These are phyloP conservation scores for Euphorbia celastroides DNA, from an alignment of 441 rosid species.

Conservation along the genomic window DNA sequence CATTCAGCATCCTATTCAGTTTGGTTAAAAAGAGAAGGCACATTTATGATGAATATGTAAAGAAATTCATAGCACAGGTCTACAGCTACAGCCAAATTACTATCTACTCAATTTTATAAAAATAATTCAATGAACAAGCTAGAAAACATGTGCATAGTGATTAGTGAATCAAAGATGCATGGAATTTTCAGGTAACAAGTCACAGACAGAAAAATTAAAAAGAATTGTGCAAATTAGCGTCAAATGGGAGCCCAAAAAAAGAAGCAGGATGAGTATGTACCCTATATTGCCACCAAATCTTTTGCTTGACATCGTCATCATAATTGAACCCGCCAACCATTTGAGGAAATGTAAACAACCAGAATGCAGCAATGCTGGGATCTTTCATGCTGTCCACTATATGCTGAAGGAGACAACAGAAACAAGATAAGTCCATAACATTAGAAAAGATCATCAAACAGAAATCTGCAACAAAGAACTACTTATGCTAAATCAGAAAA, in stretches of 20 bases:
- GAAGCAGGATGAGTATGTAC: slow-evolving; percentile 28
- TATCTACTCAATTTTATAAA: neutral
- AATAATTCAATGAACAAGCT: neutral
- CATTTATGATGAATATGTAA: neutral
- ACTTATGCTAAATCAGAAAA: too few relatives aligned
- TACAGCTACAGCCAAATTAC: neutral
- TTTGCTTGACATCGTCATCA: slow-evolving; percentile 81
- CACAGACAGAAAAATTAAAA: neutral
- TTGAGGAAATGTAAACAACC: slow-evolving; percentile 85
- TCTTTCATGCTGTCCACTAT: slow-evolving; percentile 92
- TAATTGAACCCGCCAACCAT: slow-evolving; percentile 70
- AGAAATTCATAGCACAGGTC: neutral
- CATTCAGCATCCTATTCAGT: neutral
- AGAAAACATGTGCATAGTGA: neutral
- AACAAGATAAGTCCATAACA: slow-evolving; percentile 9
- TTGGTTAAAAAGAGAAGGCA: neutral
- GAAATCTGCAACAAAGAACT: too few relatives aligned
- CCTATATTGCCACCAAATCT: slow-evolving; percentile 89
- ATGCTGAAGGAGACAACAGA: slow-evolving; percentile 52
- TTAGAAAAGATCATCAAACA: slow-evolving; percentile 3
- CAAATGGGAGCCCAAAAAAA: neutral
- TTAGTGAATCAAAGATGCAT: neutral
- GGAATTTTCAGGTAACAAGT: neutral
- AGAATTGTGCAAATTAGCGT: neutral
- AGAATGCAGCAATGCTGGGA: slow-evolving; percentile 93